A percentile compares a stretch with the other conserved stretches of the same genome.
Conservation (phyloP, 768 basidiomycete genomes). For the Hirschioporus abietinus region DNA sequence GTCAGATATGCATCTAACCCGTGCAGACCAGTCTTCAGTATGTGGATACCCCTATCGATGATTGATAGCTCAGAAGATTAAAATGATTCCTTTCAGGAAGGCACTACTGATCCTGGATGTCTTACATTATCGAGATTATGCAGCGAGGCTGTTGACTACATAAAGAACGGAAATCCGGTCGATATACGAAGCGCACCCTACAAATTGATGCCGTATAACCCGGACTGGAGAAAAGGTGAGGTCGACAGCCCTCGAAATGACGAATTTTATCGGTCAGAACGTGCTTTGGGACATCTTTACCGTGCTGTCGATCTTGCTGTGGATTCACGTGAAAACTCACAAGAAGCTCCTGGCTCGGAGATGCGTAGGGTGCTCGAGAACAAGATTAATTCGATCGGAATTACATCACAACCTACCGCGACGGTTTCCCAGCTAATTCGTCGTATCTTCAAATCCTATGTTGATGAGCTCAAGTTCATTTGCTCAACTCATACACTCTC, state of each 20-base stretch:
- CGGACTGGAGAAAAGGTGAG: constrained; percentile 73
- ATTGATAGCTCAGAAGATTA: neutral
- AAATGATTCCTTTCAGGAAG: constrained; percentile 35
- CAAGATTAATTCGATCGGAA: constrained; percentile 18
- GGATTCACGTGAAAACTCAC: constrained; percentile 9
- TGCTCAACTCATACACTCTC: constrained; percentile 63
- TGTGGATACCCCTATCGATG: constrained; percentile 4
- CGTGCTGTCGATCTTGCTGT: constrained; percentile 42
- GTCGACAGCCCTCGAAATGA: constrained; percentile 39
- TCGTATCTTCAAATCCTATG: constrained; percentile 46
- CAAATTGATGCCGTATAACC: constrained; percentile 59
- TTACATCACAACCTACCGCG: constrained; percentile 11
- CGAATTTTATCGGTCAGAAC: constrained; percentile 67
- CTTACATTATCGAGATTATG: constrained; percentile 55
- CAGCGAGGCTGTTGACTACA: constrained; percentile 70
- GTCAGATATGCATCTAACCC: constrained; percentile 60
- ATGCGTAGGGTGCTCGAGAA: constrained; percentile 21
- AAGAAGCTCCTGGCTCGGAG: neutral
- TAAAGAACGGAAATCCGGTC: constrained; percentile 69
- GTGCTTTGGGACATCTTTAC: constrained; percentile 68
- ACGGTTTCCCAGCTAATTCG: constrained; percentile 15
- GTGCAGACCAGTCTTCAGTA: constrained; percentile 60
- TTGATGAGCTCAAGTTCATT: constrained; percentile 65
- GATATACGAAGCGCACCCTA: constrained; percentile 47
- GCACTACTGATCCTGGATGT: constrained; percentile 56